Evolutionary conservation across 139 green algal species (phyloP).

Genomic region (Chlamydomonas schloesseri): DNA sequence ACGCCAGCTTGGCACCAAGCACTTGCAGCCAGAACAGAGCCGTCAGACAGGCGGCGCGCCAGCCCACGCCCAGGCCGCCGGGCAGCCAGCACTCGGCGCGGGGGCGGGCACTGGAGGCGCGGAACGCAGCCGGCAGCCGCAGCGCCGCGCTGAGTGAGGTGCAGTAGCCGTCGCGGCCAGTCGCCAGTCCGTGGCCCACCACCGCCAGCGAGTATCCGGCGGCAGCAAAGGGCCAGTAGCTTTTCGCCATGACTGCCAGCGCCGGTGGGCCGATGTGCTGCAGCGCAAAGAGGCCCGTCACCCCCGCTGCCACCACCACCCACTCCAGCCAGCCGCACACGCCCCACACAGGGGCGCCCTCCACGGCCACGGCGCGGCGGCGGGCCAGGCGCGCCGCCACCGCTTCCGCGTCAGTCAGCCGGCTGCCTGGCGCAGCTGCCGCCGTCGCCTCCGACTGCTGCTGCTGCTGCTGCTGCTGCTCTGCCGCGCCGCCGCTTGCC

Average conservation of each 20-base stretch:
- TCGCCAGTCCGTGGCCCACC: conserved; percentile 38
- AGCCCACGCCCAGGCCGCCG: conserved; percentile 46
- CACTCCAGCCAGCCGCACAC: conserved; percentile 51
- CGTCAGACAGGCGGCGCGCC: conserved; percentile 41
- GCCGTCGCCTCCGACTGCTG: neutral
- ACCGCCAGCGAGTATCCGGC: conserved; percentile 45
- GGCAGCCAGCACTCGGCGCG: conserved; percentile 47
- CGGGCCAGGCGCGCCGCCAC: conserved; percentile 14
- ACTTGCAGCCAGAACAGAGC: conserved; percentile 56
- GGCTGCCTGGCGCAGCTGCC: conserved; percentile 11
- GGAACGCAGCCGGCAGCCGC: conserved; percentile 41
- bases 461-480: neutral
- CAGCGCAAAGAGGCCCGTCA: conserved; percentile 39
- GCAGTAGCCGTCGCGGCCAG: conserved; percentile 34
- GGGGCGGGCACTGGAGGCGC: conserved; percentile 14
- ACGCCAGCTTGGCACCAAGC: conserved; percentile 58
- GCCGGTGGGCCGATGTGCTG: conserved; percentile 28
- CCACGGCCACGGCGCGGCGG: neutral
- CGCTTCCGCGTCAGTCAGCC: conserved; percentile 9
- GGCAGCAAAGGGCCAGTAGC: conserved; percentile 47
- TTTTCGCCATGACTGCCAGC: conserved; percentile 27
- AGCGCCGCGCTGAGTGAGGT: conserved; percentile 42
- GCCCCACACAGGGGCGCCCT: conserved; percentile 25
- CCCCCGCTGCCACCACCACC: conserved; percentile 17
- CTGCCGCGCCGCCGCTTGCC: neutral